A percentile compares a stretch with the other conserved stretches of the same genome.
phyloP scores from a whole-genome alignment of 2,329 filamentous ascomycete species.

The Emericellopsis atlantica region DNA sequence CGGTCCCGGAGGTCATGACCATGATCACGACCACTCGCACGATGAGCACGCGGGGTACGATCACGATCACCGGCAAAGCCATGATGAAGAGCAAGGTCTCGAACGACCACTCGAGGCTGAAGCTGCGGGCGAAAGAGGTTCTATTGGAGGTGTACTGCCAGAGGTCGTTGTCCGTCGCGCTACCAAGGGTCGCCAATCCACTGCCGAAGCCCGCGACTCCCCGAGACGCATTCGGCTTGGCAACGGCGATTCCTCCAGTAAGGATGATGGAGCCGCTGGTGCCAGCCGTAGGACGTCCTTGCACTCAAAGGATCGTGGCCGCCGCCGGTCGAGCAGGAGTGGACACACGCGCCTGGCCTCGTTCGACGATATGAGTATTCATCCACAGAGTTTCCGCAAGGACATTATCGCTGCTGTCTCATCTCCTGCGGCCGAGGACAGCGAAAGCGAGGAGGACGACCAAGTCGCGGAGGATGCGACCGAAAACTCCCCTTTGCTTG shows the following conservation, averaged over 20 bases:
- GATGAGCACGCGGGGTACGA: slow-evolving; percentile 18
- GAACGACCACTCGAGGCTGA: slow-evolving; percentile 23
- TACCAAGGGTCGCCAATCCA: slow-evolving; percentile 11
- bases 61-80: slow-evolving; percentile 15
- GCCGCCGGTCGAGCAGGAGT: slow-evolving; percentile 31
- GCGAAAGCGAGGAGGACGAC: slow-evolving; percentile 28
- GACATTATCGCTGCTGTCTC: slow-evolving; percentile 74
- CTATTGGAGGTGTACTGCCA: slow-evolving; percentile 44
- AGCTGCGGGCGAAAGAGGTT: slow-evolving; percentile 43
- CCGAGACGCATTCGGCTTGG: slow-evolving; percentile 27
- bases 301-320: slow-evolving; percentile 25
- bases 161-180: slow-evolving; percentile 45
- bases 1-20: slow-evolving; percentile 43
- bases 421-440: slow-evolving; percentile 32
- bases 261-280: slow-evolving; percentile 13
- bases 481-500: slow-evolving; percentile 35
- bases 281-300: slow-evolving; percentile 14
- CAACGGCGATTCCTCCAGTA: slow-evolving; percentile 9
- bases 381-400: slow-evolving; percentile 82
- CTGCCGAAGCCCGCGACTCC: slow-evolving; percentile 17
- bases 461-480: slow-evolving; percentile 32
- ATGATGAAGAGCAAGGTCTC: slow-evolving; percentile 38
- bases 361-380: slow-evolving; percentile 66
- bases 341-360: slow-evolving; percentile 48
- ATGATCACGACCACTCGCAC: slow-evolving; percentile 31